Base-by-base conservation (phyloP, 768 basidiomycete genomes). In the Mycena chlorophos region DNA sequence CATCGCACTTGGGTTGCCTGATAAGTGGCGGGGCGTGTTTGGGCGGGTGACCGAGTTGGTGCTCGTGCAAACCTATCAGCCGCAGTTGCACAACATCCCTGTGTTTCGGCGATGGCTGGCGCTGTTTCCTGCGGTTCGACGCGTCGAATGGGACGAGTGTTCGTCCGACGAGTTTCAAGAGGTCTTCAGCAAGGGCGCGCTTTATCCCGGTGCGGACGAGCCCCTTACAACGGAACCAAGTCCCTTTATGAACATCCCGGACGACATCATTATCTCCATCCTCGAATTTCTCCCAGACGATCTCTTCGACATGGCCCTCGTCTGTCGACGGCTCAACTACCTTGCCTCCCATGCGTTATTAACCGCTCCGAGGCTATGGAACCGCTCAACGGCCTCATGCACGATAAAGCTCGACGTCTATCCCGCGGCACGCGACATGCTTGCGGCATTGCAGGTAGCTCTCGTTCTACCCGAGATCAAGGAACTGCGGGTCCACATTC, bases 281-380 rank as follows among this genome's bases (percentile, higher is more conserved):
- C 29, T 52, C 27, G 51, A 52, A 26, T 40, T 27, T 17, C 51
- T 52, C 25, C 4, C 51, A 2, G 22, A 40, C 2, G 51, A 42
- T 20, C 27, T 52, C 22, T 52, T 52, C 25, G 39, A 52, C 30
- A 19, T 52, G 6, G 30, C 37, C 17, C 51, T 52, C 17, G 39
- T 52, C 37, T 52, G 26, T 13, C 51, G 51, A 4, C 51, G 51
- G 13, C 25, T 52, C 5, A 52, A 52, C 22, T 40, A 40, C 38
- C 51, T 52, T 3, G 27, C 51, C 23, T 22, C 42, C 39, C 51
- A 37, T 5, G 20, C 42, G 3, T 42, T 25, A 25, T 19, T 52
- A 26, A 13, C 8, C 29, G 19, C 8, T 19, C 8, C 17, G 17
- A 25, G 22, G 3, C 39, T 52, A 14, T 40, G 28, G 37, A 27